A percentile compares a stretch with the other conserved stretches of the same genome.
phyloP scores from a whole-genome alignment of 148 eudicot genomes.

The Rhododendron simsii region DNA sequence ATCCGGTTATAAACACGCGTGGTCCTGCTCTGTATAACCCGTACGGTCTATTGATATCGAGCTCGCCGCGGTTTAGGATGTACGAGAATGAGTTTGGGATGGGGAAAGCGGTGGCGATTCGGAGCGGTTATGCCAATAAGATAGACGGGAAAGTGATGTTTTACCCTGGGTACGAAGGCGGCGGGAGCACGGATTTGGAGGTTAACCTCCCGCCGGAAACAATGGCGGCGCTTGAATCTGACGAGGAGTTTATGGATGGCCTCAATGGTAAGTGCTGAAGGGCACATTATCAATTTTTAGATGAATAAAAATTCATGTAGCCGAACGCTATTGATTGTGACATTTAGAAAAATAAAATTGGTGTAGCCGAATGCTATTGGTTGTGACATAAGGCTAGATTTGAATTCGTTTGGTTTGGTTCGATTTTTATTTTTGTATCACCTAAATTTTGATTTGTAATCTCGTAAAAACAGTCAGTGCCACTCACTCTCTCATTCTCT shows the following conservation, averaged over 20 bases:
- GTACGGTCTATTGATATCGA: conserved; percentile 3
- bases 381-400: too few species aligned
- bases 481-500: too few species aligned
- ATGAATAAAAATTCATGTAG: too few species aligned
- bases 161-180: conserved; percentile 21
- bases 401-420: too few species aligned
- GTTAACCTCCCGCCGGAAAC: conserved; percentile 15
- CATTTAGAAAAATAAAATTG: too few species aligned
- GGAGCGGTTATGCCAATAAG: conserved; percentile 21
- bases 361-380: too few species aligned
- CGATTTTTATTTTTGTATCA: too few species aligned
- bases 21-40: conserved; percentile 11
- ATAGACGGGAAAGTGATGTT: conserved; percentile 23
- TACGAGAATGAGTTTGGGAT: conserved; percentile 22
- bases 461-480: too few species aligned
- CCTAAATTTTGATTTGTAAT: too few species aligned
- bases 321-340: too few species aligned
- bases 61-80: conserved; percentile 30
- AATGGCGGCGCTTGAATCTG: conserved; percentile 17
- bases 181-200: conserved; percentile 26
- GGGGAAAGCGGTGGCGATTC: conserved; percentile 24
- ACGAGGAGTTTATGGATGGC: conserved; percentile 12
- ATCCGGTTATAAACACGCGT: conserved; percentile 3
- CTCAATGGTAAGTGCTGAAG: neutral
- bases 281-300: neutral